Conservation (phyloP, 2,329 filamentous ascomycete species). For the Epichloe uncinata region DNA sequence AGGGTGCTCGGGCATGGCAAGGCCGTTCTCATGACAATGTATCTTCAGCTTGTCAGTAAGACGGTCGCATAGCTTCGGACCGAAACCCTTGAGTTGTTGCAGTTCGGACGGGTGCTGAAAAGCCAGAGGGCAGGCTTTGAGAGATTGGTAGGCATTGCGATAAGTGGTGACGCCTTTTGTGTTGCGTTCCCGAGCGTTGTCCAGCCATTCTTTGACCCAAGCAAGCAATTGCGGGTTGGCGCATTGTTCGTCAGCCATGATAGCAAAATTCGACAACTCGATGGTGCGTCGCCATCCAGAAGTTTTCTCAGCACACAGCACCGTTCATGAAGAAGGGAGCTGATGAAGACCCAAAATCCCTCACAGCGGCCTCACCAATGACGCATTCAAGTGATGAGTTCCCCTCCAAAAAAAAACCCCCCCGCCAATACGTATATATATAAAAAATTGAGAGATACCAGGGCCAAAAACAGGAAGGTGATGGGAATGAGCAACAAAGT, state of each 20-base stretch:
- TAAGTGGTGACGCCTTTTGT: conserved; percentile 61
- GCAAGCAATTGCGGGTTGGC: conserved; percentile 58
- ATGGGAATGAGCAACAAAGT: no score
- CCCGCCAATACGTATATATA: no score
- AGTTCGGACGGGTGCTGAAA: conserved; percentile 64
- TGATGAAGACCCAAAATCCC: no score
- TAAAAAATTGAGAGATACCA: neutral
- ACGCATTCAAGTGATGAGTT: no score
- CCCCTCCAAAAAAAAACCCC: neutral
- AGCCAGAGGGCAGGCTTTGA: conserved; percentile 58
- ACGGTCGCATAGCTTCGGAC: conserved; percentile 55
- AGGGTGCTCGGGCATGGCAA: conserved; percentile 52
- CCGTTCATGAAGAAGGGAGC: neutral
- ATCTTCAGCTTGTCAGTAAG: conserved; percentile 47
- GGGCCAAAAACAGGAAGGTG: neutral
- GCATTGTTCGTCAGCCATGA: conserved; percentile 26
- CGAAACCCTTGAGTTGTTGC: conserved; percentile 59
- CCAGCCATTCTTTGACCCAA: conserved; percentile 70
- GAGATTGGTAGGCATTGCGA: conserved; percentile 61
- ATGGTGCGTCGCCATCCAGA: neutral
- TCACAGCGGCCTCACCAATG: no score
- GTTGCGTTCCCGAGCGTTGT: conserved; percentile 53
- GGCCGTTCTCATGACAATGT: conserved; percentile 52
- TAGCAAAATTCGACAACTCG: neutral
- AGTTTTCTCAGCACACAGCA: neutral